A percentile compares a stretch with the other conserved stretches of the same genome.
Evolutionary conservation across 1,139 yeast species (phyloP).

Genomic region (Cylindricascospora bacillispora): DNA sequence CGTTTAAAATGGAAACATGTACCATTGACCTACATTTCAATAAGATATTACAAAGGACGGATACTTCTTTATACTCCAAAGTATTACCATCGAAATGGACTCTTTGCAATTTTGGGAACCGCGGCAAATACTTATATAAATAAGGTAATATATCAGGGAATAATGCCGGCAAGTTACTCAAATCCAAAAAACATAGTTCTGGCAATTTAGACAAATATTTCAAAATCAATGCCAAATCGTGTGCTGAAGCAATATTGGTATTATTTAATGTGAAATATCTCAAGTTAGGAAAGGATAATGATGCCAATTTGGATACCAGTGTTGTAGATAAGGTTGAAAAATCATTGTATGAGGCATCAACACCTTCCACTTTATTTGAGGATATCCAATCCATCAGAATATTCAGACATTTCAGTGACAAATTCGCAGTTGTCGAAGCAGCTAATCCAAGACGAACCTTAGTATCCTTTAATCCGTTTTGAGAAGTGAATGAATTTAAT

Average conservation of each 20-base stretch:
- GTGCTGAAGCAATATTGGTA: slow-evolving; percentile 42
- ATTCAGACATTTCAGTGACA: slow-evolving; percentile 43
- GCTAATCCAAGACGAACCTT: slow-evolving; percentile 4
- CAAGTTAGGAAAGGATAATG: slow-evolving; percentile 12
- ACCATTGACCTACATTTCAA: slow-evolving; percentile 52
- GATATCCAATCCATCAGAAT: slow-evolving; percentile 54
- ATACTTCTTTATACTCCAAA: slow-evolving; percentile 37
- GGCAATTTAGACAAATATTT: slow-evolving; percentile 38
- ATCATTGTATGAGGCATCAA: slow-evolving; percentile 78
- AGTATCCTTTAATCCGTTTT: slow-evolving; percentile 17
- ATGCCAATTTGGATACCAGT: slow-evolving; percentile 21
- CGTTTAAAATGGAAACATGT: slow-evolving; percentile 51
- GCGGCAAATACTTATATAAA: slow-evolving; percentile 52
- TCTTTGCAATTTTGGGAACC: slow-evolving; percentile 51
- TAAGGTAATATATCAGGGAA: slow-evolving; percentile 62
- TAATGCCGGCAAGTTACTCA: slow-evolving; percentile 58
- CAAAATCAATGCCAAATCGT: slow-evolving; percentile 42
- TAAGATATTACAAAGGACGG: slow-evolving; percentile 54
- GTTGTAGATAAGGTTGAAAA: slow-evolving; percentile 41
- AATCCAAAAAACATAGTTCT: slow-evolving; percentile 58
- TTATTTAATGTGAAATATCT: slow-evolving; percentile 58
- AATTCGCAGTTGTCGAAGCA: slow-evolving; percentile 18
- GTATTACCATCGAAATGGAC: slow-evolving; percentile 69
- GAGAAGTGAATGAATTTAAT: slow-evolving; percentile 28
- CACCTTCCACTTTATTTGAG: slow-evolving; percentile 48